These are phyloP conservation scores for Verticillium longisporum DNA, from an alignment of 2,329 filamentous ascomycete genomes.

Conservation along the genomic window DNA sequence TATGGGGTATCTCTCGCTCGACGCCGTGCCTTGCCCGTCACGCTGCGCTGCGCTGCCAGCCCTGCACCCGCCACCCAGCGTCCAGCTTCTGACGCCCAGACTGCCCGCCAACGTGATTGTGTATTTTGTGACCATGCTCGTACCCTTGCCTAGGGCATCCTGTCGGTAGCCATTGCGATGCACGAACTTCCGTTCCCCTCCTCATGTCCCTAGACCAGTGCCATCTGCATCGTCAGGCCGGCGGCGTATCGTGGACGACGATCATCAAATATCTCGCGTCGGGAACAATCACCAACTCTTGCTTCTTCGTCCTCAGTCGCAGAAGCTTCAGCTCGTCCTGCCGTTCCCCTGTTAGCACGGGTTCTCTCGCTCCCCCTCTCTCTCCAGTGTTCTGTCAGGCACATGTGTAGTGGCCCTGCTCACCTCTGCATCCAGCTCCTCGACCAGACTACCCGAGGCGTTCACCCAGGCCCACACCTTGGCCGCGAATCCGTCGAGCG, in stretches of 20 bases:
- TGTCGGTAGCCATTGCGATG: background rate
- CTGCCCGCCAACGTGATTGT: background rate
- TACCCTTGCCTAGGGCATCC: background rate
- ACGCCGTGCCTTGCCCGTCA: background rate
- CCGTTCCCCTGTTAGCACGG: background rate
- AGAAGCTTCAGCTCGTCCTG: conserved; percentile 72
- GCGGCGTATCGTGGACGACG: conserved; percentile 75
- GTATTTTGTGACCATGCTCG: background rate
- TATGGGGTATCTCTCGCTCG: background rate
- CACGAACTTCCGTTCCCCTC: background rate
- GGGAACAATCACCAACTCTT: conserved; percentile 78
- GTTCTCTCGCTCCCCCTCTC: background rate
- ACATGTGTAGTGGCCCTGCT: conserved; percentile 1
- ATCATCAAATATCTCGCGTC: conserved; percentile 73
- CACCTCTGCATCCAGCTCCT: conserved; percentile 66
- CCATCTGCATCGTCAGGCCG: conserved; percentile 37
- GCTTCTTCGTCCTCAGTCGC: conserved; percentile 73
- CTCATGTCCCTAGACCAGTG: background rate
- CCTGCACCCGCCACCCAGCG: background rate
- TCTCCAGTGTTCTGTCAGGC: background rate
- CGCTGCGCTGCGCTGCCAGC: background rate
- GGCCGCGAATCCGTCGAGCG: conserved; percentile 64
- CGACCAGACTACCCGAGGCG: conserved; percentile 61
- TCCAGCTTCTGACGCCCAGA: background rate
- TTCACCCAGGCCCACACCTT: conserved; percentile 73